Percentiles rank a stretch among this genome's conserved stretches.
These are phyloP conservation scores for Mucor circinelloides DNA, from an alignment of 371 early-diverging fungal species.

Conservation along the genomic window DNA sequence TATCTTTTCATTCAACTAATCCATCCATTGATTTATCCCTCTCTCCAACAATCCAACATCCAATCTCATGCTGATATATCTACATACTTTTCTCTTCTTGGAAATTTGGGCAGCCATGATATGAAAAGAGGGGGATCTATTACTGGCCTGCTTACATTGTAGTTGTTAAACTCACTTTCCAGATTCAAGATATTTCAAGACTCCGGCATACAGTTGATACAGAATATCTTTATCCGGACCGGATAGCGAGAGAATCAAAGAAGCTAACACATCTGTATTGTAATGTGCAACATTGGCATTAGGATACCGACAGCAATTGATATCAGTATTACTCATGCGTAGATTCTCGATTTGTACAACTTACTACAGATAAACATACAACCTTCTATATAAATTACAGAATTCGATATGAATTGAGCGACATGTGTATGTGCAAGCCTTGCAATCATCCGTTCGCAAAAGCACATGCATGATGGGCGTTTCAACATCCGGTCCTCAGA, in stretches of 20 bases:
- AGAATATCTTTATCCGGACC: not conserved
- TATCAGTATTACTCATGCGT: no score
- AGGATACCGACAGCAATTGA: no score
- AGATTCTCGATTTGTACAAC: no score
- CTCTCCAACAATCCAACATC: not conserved
- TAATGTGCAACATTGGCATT: no score
- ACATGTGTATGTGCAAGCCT: no score
- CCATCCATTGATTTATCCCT: constrained; percentile 16
- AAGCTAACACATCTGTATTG: no score
- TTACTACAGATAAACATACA: no score
- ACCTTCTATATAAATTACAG: no score
- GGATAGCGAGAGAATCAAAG: not conserved
- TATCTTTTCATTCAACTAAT: constrained; percentile 10
- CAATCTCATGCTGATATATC: not conserved
- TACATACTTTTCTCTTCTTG: constrained; percentile 77
- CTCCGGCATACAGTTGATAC: not conserved
- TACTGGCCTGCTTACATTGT: not conserved
- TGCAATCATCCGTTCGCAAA: no score
- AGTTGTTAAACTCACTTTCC: not conserved
- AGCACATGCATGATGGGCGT: no score
- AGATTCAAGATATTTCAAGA: not conserved
- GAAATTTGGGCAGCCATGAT: constrained; percentile 57
- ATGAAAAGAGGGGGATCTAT: constrained; percentile 25
- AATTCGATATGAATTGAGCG: no score
- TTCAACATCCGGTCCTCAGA: no score